These are phyloP conservation scores for Malus hybrid DNA, from an alignment of 331 rosid species.

Conservation along the genomic window DNA sequence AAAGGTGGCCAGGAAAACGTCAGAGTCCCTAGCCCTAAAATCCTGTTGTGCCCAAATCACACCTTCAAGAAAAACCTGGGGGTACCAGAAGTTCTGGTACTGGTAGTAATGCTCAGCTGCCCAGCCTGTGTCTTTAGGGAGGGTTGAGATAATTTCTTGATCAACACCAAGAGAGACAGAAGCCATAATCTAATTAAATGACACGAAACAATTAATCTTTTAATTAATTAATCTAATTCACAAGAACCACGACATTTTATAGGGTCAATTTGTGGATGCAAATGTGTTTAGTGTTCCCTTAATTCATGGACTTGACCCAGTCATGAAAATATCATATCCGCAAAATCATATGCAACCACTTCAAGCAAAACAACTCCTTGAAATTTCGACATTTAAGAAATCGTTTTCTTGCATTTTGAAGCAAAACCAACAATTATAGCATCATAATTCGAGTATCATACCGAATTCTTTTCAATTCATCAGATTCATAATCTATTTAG, in stretches of 20 bases:
- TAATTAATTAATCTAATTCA: background rate
- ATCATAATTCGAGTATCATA: no score
- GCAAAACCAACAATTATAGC: no score
- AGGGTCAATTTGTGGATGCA: background rate
- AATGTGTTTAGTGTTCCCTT: background rate
- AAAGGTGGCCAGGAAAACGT: slow-evolving; percentile 11
- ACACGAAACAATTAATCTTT: background rate
- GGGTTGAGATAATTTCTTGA: background rate
- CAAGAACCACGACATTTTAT: background rate
- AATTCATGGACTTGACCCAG: background rate
- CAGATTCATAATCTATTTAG: no score
- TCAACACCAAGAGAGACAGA: background rate
- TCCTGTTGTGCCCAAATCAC: slow-evolving; percentile 6
- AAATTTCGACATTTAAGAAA: no score
- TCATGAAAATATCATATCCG: background rate
- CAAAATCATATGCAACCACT: background rate
- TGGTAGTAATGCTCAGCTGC: background rate
- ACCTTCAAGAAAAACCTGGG: background rate
- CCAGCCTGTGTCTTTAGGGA: background rate
- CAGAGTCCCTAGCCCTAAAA: slow-evolving; percentile 8
- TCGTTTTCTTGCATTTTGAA: no score
- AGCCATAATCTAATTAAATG: background rate
- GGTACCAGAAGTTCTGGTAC: slow-evolving; percentile 16
- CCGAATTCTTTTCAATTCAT: no score
- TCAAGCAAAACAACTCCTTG: no score